These are phyloP conservation scores for Microsporum canis DNA, from an alignment of 2,329 filamentous ascomycete species.

Conservation along the genomic window DNA sequence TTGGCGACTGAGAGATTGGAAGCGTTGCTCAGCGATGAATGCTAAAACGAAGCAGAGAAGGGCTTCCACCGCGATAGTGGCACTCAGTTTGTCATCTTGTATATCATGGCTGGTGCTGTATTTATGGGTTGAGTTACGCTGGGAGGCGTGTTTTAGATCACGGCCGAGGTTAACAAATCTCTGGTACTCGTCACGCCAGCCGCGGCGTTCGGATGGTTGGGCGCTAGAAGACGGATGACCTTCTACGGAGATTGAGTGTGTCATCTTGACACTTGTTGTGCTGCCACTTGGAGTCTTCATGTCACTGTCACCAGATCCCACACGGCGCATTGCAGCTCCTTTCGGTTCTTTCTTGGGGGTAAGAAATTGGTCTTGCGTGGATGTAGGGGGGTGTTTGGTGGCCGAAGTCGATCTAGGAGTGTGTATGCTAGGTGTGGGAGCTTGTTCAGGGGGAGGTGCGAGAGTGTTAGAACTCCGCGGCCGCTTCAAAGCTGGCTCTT, in stretches of 20 bases:
- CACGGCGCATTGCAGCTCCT: constrained; percentile 27
- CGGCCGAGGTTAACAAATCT: constrained; percentile 35
- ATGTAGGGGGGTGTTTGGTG: constrained; percentile 25
- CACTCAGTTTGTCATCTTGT: constrained; percentile 28
- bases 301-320: constrained; percentile 31
- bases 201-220: constrained; percentile 28
- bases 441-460: constrained; percentile 24
- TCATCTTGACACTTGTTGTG: constrained; percentile 19
- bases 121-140: constrained; percentile 25
- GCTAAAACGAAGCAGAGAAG: constrained; percentile 39
- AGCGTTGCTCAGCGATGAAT: constrained; percentile 34
- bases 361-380: constrained; percentile 23
- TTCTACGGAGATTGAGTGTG: constrained; percentile 13
- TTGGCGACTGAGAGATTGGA: constrained; percentile 27
- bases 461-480: constrained; percentile 23
- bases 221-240: constrained; percentile 17
- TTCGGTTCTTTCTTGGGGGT: constrained; percentile 37
- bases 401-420: constrained; percentile 25
- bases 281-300: constrained; percentile 28
- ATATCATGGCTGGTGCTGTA: constrained; percentile 9
- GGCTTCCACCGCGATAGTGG: constrained; percentile 34
- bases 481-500: constrained; percentile 24
- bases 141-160: constrained; percentile 37
- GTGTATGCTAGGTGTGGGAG: constrained; percentile 23
- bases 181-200: constrained; percentile 35